Evolutionary conservation across 208 protist species (phyloP).

Genomic region (Crithidia fasciculata): DNA sequence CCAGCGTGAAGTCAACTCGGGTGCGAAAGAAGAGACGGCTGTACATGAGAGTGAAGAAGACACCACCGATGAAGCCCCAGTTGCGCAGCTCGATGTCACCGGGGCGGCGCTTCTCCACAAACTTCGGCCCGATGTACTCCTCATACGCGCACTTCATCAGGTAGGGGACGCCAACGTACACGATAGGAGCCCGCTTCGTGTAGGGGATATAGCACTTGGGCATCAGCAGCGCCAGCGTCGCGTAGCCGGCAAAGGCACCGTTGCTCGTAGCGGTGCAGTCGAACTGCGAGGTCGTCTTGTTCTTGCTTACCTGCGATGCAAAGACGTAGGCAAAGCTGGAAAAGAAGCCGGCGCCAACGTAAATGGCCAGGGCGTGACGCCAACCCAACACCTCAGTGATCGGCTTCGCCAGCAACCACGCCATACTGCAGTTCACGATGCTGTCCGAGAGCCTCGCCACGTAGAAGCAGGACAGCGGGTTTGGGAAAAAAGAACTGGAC

Average conservation of each 20-base stretch:
- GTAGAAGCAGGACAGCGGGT: slow-evolving; percentile 85
- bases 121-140: slow-evolving; percentile 77
- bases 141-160: slow-evolving; percentile 77
- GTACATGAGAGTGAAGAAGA: slow-evolving; percentile 84
- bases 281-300: slow-evolving; percentile 56
- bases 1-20: slow-evolving; percentile 42
- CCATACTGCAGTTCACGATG: slow-evolving; percentile 57
- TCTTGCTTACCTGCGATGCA: slow-evolving; percentile 49
- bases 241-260: slow-evolving; percentile 75
- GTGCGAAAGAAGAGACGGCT: slow-evolving; percentile 70
- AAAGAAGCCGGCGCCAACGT: slow-evolving; percentile 73
- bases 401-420: slow-evolving; percentile 69
- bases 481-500: slow-evolving; percentile 57
- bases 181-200: slow-evolving; percentile 51
- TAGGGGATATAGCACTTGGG: slow-evolving; percentile 69
- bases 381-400: slow-evolving; percentile 64
- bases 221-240: slow-evolving; percentile 71
- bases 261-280: slow-evolving; percentile 79
- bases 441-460: slow-evolving; percentile 60
- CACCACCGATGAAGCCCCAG: slow-evolving; percentile 84
- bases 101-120: slow-evolving; percentile 49
- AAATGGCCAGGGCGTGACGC: slow-evolving; percentile 58
- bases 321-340: slow-evolving; percentile 89
- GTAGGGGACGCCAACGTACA: slow-evolving; percentile 65
- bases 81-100: slow-evolving; percentile 78